These are phyloP conservation scores for Annulohypoxylon maeteangense DNA, from an alignment of 495 filamentous ascomycete species.

Conservation along the genomic window DNA sequence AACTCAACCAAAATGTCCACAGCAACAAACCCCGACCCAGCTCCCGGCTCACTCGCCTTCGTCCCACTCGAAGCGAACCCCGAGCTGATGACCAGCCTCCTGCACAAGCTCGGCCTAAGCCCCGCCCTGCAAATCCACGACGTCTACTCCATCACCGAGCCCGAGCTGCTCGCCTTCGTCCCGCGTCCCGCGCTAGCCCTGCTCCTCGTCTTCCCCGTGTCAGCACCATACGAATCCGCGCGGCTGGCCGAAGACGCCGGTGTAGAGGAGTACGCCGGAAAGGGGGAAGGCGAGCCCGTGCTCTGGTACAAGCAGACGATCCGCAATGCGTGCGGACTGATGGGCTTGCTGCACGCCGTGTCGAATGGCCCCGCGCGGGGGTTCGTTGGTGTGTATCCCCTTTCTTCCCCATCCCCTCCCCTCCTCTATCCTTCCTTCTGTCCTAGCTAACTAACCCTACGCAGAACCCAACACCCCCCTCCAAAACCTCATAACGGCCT, in stretches of 20 bases:
- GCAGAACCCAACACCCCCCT: constrained; percentile 56
- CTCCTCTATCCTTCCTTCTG: not conserved
- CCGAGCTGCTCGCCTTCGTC: constrained; percentile 80
- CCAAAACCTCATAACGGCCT: constrained; percentile 54
- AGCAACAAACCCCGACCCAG: constrained; percentile 48
- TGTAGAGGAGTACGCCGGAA: constrained; percentile 48
- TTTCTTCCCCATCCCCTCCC: not conserved
- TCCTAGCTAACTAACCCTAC: constrained; percentile 12
- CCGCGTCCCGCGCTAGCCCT: constrained; percentile 85
- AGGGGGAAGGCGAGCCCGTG: constrained; percentile 57
- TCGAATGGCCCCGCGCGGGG: constrained; percentile 56
- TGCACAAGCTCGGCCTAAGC: constrained; percentile 79
- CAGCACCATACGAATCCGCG: constrained; percentile 72
- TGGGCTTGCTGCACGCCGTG: constrained; percentile 82
- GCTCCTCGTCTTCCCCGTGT: constrained; percentile 86
- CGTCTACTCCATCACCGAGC: constrained; percentile 83
- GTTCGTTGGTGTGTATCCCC: constrained; percentile 52
- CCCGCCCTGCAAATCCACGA: constrained; percentile 76
- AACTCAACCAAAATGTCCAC: constrained; percentile 48
- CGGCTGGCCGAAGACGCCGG: constrained; percentile 72
- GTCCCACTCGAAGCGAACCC: constrained; percentile 73
- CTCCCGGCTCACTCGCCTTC: constrained; percentile 53
- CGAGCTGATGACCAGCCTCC: constrained; percentile 79
- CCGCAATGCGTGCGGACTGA: constrained; percentile 84
- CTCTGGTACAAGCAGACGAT: constrained; percentile 96